These are phyloP conservation scores for Metrosideros polymorpha DNA, from an alignment of 441 rosid genomes.

Conservation along the genomic window DNA sequence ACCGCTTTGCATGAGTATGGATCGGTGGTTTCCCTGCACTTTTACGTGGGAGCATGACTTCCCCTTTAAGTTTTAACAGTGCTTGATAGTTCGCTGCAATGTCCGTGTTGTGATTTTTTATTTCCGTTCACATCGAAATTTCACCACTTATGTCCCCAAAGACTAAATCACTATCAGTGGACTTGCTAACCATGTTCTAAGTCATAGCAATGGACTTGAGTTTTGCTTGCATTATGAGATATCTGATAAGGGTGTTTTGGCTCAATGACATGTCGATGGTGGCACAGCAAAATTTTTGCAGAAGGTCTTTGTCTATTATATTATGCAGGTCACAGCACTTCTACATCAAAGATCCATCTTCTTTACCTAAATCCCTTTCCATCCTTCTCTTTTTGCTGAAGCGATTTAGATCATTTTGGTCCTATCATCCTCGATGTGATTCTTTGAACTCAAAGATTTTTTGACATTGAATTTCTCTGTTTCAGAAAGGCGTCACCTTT, in stretches of 20 bases:
- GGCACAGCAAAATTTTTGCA: neutral
- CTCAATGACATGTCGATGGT: neutral
- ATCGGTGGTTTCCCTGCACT: neutral
- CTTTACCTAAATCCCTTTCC: neutral
- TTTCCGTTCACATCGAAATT: neutral
- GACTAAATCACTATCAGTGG: neutral
- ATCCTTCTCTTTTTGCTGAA: neutral
- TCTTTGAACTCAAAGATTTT: neutral
- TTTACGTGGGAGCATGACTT: neutral
- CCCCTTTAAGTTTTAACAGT: neutral
- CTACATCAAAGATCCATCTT: neutral
- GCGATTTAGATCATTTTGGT: neutral
- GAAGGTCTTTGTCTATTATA: neutral
- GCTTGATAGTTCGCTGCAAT: neutral
- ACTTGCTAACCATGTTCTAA: neutral
- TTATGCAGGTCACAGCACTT: neutral
- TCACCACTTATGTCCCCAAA: neutral
- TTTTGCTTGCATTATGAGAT: neutral
- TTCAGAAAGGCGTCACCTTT: neutral
- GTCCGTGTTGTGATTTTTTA: neutral
- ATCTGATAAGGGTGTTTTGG: neutral
- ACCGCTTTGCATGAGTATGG: neutral
- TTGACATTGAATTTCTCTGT: neutral
- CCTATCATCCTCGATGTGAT: neutral
- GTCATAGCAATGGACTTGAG: neutral